A percentile compares a stretch with the other conserved stretches of the same genome.
Evolutionary conservation across 2,329 filamentous ascomycete genomes (phyloP).

Genomic region (Rhynchosporium secalis): DNA sequence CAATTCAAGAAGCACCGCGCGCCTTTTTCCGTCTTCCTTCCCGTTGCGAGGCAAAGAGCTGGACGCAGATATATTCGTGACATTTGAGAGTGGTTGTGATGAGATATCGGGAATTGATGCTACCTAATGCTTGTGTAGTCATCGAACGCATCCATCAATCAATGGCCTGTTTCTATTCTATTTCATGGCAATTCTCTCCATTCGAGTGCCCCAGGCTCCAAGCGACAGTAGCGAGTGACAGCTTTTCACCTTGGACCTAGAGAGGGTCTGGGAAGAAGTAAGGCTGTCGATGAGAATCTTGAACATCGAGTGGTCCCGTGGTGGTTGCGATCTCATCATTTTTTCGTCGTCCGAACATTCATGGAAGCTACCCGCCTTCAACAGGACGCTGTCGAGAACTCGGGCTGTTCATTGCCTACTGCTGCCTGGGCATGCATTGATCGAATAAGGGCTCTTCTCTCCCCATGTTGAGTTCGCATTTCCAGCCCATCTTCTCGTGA

Average conservation of each 20-base stretch:
- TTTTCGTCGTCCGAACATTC: neutral
- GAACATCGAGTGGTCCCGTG: neutral
- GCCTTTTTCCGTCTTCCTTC: slow-evolving; percentile 23
- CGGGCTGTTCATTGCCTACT: slow-evolving; percentile 28
- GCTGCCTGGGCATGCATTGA: slow-evolving; percentile 25
- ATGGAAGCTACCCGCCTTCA: slow-evolving; percentile 9
- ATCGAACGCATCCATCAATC: neutral
- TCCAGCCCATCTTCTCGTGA: slow-evolving; percentile 27
- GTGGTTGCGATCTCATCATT: too few species aligned
- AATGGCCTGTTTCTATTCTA: too few species aligned
- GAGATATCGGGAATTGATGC: slow-evolving; percentile 11
- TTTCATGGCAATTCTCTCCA: too few species aligned
- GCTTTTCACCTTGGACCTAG: slow-evolving; percentile 1
- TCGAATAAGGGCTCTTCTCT: slow-evolving; percentile 22
- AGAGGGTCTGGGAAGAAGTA: slow-evolving; percentile 1
- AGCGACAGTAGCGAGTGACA: slow-evolving; percentile 6
- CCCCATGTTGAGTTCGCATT: slow-evolving; percentile 22
- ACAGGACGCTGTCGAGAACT: slow-evolving; percentile 16
- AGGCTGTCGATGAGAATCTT: slow-evolving; percentile 18
- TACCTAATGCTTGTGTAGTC: slow-evolving; percentile 24
- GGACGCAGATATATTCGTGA: slow-evolving; percentile 21
- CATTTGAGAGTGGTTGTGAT: slow-evolving; percentile 23
- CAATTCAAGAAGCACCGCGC: slow-evolving; percentile 32
- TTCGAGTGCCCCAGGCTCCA: neutral
- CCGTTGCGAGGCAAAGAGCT: slow-evolving; percentile 21